Base-by-base conservation (phyloP, 2,329 filamentous ascomycete species). In the Curvularia hawaiiensis region DNA sequence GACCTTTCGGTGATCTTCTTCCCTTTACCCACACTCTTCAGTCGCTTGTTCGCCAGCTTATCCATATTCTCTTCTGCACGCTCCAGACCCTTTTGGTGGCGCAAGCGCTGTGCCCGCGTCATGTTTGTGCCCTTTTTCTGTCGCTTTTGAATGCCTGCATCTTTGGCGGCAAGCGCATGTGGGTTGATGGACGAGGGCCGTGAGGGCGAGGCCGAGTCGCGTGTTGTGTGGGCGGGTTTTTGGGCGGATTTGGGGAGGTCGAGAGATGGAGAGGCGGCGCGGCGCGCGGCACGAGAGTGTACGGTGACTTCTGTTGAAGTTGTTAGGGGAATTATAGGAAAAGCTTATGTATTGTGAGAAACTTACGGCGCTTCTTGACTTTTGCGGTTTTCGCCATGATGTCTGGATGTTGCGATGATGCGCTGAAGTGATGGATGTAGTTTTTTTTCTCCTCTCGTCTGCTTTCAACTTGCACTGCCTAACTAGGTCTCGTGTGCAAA, bases 281-380 rank as follows among this genome's bases (percentile, higher is more conserved):
- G 87, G 70, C 90, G 85, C 40, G 89, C 89, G 57, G 89, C 89
- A 63, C 90, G 88, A 52, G 90, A 93, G 79, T 88, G 89, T 56
- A 86, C 76, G 4, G 89, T 90, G 39, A 82, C 80, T 53, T 79
- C 87, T 90, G 70, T 46, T 18, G 14, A 20, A 18, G 8, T 26
- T 20, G 38, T 70, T 56, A 67, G 67, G 26, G 11, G 24, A 20
- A 31, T 18, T 60, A 26, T 6, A 49, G 48, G 20, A 38, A 43
- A 16, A n/a, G 14, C 11, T 24, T 33, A 18, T 18, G 40, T 28
- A 9, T 24, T 4, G 20, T 2, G 6, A 2, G 5, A 14, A 8
- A 43, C 65, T 20, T 68, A 79, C 78, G 71, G 60, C 76, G 71
- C 68, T 79, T 79, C 70, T 81, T 81, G 50, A 77, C 62, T 59